These are phyloP conservation scores for Aristolochia californica DNA, from an alignment of 164 flowering plant genomes.

Conservation along the genomic window DNA sequence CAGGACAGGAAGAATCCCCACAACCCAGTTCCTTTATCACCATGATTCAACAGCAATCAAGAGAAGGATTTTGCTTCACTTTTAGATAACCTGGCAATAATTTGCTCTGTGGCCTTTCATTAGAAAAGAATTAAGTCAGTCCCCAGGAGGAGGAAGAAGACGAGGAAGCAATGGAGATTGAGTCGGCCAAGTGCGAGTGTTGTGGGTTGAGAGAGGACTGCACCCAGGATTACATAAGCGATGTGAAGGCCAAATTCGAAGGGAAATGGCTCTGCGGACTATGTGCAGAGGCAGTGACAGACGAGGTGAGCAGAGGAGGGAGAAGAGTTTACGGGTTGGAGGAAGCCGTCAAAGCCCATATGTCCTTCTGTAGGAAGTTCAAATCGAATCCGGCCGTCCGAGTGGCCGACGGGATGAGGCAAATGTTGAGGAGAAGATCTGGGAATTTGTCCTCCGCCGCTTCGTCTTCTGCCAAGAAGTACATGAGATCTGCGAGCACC, in stretches of 20 bases:
- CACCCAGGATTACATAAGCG: slow-evolving; percentile 72
- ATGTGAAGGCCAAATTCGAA: slow-evolving; percentile 59
- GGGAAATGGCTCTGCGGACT: slow-evolving; percentile 94
- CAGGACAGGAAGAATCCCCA: not conserved
- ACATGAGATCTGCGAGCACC: slow-evolving; percentile 31
- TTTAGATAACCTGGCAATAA: no score
- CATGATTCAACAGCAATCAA: not conserved
- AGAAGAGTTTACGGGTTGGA: slow-evolving; percentile 1
- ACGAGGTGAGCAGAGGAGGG: slow-evolving; percentile 43
- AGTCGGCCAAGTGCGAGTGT: slow-evolving; percentile 78
- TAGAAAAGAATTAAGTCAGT: no score
- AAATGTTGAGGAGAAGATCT: slow-evolving; percentile 65
- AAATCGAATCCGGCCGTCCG: slow-evolving; percentile 55
- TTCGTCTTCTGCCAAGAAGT: slow-evolving; percentile 31
- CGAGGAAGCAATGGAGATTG: slow-evolving; percentile 74
- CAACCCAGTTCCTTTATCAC: not conserved
- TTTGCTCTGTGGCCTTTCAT: no score
- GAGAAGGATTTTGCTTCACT: no score
- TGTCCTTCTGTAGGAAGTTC: slow-evolving; percentile 58
- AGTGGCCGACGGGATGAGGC: slow-evolving; percentile 74
- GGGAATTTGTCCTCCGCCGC: slow-evolving; percentile 27
- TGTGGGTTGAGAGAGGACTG: slow-evolving; percentile 93
- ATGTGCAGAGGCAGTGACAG: slow-evolving; percentile 85
- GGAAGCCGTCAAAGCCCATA: slow-evolving; percentile 51
- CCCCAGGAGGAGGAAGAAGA: no score